phyloP scores from a whole-genome alignment of 2,329 filamentous ascomycete species.

The Stemphylium vesicarium region DNA sequence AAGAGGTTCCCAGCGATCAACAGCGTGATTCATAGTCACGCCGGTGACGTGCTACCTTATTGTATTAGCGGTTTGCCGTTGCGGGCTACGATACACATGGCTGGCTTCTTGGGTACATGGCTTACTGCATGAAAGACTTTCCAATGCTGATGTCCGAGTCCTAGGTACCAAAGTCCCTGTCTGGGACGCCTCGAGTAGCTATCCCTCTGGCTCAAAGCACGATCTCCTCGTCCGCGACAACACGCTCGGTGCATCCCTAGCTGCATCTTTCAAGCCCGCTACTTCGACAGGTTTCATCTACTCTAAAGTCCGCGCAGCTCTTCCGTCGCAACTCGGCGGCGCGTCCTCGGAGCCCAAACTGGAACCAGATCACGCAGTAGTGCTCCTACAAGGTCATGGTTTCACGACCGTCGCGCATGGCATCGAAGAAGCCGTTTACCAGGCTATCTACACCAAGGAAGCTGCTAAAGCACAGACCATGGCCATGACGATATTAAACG shows the following conservation, averaged over 20 bases:
- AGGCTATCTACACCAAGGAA: conserved; percentile 52
- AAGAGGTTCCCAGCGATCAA: conserved; percentile 54
- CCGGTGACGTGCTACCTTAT: conserved; percentile 52
- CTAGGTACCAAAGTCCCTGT: conserved; percentile 45
- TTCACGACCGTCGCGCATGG: conserved; percentile 52
- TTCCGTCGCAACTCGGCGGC: conserved; percentile 44
- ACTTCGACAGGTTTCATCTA: conserved; percentile 49
- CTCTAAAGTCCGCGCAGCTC: conserved; percentile 46
- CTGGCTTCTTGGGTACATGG: conserved; percentile 50
- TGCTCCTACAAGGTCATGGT: conserved; percentile 54
- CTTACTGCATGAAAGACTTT: neutral
- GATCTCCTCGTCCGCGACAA: conserved; percentile 45
- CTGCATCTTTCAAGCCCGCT: conserved; percentile 46
- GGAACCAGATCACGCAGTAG: conserved; percentile 45
- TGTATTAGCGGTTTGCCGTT: conserved; percentile 50
- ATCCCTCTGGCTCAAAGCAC: conserved; percentile 38
- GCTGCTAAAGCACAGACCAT: conserved; percentile 51
- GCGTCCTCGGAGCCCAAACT: conserved; percentile 35
- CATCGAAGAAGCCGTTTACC: conserved; percentile 55
- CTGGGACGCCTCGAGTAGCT: conserved; percentile 43
- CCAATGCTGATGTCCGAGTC: neutral
- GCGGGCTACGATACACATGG: conserved; percentile 50
- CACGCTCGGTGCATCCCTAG: conserved; percentile 44
- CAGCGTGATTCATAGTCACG: conserved; percentile 54
- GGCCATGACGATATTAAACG: conserved; percentile 44